These are phyloP conservation scores for Globisporangium lucens DNA, from an alignment of 352 stramenopile species.

Conservation along the genomic window DNA sequence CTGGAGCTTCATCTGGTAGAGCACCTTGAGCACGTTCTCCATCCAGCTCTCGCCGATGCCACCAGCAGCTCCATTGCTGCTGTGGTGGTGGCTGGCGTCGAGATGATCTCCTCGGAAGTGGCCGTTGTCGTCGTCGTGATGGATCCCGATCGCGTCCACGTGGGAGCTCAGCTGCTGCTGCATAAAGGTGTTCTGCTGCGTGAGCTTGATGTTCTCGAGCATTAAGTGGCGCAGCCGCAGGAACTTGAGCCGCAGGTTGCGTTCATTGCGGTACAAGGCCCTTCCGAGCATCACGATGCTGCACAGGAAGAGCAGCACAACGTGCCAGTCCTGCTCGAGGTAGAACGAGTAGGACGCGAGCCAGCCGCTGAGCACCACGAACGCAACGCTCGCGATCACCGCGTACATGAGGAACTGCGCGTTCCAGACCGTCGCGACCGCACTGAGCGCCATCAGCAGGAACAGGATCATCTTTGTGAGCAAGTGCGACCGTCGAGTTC, in stretches of 20 bases:
- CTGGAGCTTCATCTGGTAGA: slow-evolving; percentile 45
- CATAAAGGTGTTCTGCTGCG: slow-evolving; percentile 60
- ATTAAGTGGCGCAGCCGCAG: slow-evolving; percentile 50
- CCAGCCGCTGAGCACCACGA: slow-evolving; percentile 31
- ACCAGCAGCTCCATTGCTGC: background rate
- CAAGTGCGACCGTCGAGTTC: slow-evolving; percentile 28
- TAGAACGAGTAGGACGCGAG: slow-evolving; percentile 22
- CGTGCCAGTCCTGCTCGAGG: slow-evolving; percentile 44
- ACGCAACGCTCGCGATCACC: slow-evolving; percentile 22
- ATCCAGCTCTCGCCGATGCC: slow-evolving; percentile 63
- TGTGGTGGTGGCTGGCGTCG: background rate
- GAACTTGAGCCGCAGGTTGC: slow-evolving; percentile 43
- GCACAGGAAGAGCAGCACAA: slow-evolving; percentile 38
- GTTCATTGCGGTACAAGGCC: slow-evolving; percentile 41
- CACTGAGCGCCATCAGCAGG: slow-evolving; percentile 43
- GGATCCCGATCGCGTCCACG: slow-evolving; percentile 54
- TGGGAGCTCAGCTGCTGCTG: slow-evolving; percentile 63
- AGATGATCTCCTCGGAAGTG: background rate
- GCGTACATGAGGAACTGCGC: slow-evolving; percentile 52
- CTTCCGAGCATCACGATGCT: slow-evolving; percentile 37
- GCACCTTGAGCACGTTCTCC: slow-evolving; percentile 65
- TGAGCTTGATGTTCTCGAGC: slow-evolving; percentile 61
- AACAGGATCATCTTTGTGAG: slow-evolving; percentile 55
- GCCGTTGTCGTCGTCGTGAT: slow-evolving; percentile 14
- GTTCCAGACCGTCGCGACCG: slow-evolving; percentile 52